These are phyloP conservation scores for Podosphaera fusca DNA, from an alignment of 2,329 filamentous ascomycete species.

Conservation along the genomic window DNA sequence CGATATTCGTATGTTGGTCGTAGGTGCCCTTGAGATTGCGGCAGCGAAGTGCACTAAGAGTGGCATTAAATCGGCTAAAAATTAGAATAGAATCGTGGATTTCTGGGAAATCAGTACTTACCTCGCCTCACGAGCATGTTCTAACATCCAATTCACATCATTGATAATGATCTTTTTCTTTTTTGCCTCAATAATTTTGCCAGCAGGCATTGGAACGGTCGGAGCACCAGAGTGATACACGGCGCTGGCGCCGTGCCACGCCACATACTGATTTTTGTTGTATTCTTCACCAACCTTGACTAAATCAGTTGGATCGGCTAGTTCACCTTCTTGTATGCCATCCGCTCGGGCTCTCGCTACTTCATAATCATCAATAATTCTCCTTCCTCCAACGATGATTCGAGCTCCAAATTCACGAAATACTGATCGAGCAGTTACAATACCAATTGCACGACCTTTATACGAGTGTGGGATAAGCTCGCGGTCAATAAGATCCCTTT, in stretches of 20 bases:
- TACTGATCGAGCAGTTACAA: slow-evolving; percentile 87
- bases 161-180: slow-evolving; percentile 73
- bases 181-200: slow-evolving; percentile 55
- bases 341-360: slow-evolving; percentile 50
- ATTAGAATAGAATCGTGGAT: slow-evolving; percentile 3
- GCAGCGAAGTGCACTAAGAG: slow-evolving; percentile 40
- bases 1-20: slow-evolving; percentile 78
- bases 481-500: slow-evolving; percentile 83
- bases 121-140: slow-evolving; percentile 82
- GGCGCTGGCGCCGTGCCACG: slow-evolving; percentile 89
- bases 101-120: slow-evolving; percentile 18
- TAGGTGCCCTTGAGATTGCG: slow-evolving; percentile 57
- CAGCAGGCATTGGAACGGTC: slow-evolving; percentile 48
- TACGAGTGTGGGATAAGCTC: slow-evolving; percentile 95
- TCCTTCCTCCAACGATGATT: slow-evolving; percentile 78
- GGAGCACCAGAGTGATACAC: slow-evolving; percentile 77
- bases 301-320: slow-evolving; percentile 79
- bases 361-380: slow-evolving; percentile 75
- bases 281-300: slow-evolving; percentile 63
- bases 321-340: slow-evolving; percentile 64
- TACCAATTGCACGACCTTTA: slow-evolving; percentile 91
- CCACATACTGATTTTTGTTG: slow-evolving; percentile 97
- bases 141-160: slow-evolving; percentile 86
- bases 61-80: slow-evolving; percentile 59
- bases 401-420: slow-evolving; percentile 90